phyloP scores from a whole-genome alignment of 352 stramenopile genomes.

The Pythium dissotocum region DNA sequence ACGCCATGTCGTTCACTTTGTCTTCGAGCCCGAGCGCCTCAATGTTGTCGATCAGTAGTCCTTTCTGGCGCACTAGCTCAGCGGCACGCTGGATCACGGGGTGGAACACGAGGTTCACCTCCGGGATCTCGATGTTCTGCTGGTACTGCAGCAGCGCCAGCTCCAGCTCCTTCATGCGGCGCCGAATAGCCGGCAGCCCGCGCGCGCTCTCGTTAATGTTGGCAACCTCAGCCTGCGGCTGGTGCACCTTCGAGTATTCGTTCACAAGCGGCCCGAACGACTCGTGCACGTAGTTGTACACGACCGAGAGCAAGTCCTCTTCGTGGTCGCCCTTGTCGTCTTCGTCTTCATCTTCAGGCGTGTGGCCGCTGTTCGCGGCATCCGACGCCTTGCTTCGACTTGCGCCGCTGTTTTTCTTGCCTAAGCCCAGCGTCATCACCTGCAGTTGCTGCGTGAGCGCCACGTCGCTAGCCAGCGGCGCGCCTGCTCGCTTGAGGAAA shows the following conservation, averaged over 20 bases:
- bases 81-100: slow-evolving; percentile 84
- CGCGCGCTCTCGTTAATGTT: slow-evolving; percentile 68
- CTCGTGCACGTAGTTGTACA: slow-evolving; percentile 90
- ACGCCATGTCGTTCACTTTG: slow-evolving; percentile 80
- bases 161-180: slow-evolving; percentile 93
- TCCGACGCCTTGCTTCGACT: slow-evolving; percentile 27
- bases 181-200: slow-evolving; percentile 85
- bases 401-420: slow-evolving; percentile 37
- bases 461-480: slow-evolving; percentile 62
- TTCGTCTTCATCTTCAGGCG: slow-evolving; percentile 56
- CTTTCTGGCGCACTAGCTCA: slow-evolving; percentile 66
- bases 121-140: slow-evolving; percentile 94
- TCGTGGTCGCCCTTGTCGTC: slow-evolving; percentile 51
- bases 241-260: slow-evolving; percentile 84
- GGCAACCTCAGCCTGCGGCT: slow-evolving; percentile 64
- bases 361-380: slow-evolving; percentile 51
- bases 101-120: slow-evolving; percentile 90
- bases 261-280: slow-evolving; percentile 86
- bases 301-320: slow-evolving; percentile 71
- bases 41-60: slow-evolving; percentile 71
- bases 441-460: slow-evolving; percentile 84
- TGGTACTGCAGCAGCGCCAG: slow-evolving; percentile 93
- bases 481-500: slow-evolving; percentile 85
- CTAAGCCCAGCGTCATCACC: slow-evolving; percentile 84
- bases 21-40: slow-evolving; percentile 80